phyloP scores from a whole-genome alignment of 805 yeast genomes.

The Brettanomyces naardenensis region DNA sequence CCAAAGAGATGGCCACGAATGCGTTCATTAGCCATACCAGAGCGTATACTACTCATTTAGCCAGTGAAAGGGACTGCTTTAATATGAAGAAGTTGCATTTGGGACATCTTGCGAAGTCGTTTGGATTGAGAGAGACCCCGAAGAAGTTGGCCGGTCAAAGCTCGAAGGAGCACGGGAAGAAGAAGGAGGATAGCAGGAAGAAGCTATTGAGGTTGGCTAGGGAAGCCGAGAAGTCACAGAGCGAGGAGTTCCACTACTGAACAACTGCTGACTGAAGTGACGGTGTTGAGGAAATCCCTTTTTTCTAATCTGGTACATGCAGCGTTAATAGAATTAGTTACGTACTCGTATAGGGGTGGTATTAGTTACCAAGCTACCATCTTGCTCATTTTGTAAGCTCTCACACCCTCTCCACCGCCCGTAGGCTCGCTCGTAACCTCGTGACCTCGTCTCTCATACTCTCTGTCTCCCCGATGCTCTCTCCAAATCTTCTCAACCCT shows the following conservation, averaged over 20 bases:
- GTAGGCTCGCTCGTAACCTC: no score
- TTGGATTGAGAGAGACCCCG: constrained; percentile 93
- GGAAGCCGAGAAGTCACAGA: constrained; percentile 52
- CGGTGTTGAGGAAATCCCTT: no score
- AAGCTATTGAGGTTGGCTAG: constrained; percentile 73
- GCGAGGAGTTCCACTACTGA: constrained; percentile 77
- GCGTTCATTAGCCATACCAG: constrained; percentile 86
- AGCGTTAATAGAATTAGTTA: no score
- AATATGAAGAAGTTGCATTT: constrained; percentile 78
- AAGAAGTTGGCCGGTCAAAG: constrained; percentile 48
- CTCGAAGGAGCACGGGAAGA: constrained; percentile 29
- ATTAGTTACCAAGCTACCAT: no score
- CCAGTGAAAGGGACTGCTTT: constrained; percentile 71
- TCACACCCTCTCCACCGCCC: no score
- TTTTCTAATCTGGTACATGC: no score
- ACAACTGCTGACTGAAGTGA: no score
- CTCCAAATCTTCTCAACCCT: background rate
- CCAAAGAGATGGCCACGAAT: constrained; percentile 60
- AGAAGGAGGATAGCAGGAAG: constrained; percentile 60
- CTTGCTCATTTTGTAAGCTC: no score
- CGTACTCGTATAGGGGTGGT: no score
- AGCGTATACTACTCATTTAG: constrained; percentile 92
- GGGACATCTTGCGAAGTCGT: constrained; percentile 93
- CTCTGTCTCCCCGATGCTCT: background rate
- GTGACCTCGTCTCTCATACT: no score